Evolutionary conservation across 352 stramenopile species (phyloP).

Genomic region (Globisporangium mamillatum): DNA sequence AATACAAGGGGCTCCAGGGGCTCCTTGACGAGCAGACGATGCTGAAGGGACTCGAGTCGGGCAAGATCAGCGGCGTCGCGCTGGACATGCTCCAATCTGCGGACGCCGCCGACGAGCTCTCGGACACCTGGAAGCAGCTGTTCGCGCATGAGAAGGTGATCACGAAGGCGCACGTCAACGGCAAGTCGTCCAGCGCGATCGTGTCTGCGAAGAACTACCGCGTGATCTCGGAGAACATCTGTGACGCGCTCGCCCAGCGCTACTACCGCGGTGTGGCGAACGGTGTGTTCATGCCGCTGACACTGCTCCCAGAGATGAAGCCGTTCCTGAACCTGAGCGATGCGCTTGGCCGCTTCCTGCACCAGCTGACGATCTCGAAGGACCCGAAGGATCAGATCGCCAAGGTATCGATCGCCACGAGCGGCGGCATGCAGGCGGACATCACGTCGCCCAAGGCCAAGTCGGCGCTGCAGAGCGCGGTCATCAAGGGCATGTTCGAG

Average conservation of each 20-base stretch:
- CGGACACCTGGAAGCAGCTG: slow-evolving; percentile 57
- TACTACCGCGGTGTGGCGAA: slow-evolving; percentile 83
- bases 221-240: slow-evolving; percentile 74
- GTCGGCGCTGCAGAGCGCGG: slow-evolving; percentile 63
- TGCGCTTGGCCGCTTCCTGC: slow-evolving; percentile 67
- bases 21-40: slow-evolving; percentile 83
- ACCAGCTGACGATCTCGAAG: slow-evolving; percentile 61
- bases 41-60: slow-evolving; percentile 60
- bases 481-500: slow-evolving; percentile 75
- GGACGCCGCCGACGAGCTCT: slow-evolving; percentile 21
- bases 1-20: slow-evolving; percentile 66
- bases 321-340: slow-evolving; percentile 73
- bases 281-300: slow-evolving; percentile 79
- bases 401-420: slow-evolving; percentile 59
- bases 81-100: slow-evolving; percentile 67
- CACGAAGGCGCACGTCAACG: slow-evolving; percentile 86
- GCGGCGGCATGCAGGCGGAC: slow-evolving; percentile 66
- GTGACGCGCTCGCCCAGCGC: slow-evolving; percentile 60
- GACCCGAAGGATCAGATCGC: slow-evolving; percentile 65
- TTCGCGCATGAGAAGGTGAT: slow-evolving; percentile 89
- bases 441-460: slow-evolving; percentile 73
- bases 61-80: slow-evolving; percentile 81
- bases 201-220: slow-evolving; percentile 67
- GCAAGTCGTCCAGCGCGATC: slow-evolving; percentile 84
- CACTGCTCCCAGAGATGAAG: slow-evolving; percentile 76